Conservation (phyloP, 768 basidiomycete genomes). For the Russula olivacea region DNA sequence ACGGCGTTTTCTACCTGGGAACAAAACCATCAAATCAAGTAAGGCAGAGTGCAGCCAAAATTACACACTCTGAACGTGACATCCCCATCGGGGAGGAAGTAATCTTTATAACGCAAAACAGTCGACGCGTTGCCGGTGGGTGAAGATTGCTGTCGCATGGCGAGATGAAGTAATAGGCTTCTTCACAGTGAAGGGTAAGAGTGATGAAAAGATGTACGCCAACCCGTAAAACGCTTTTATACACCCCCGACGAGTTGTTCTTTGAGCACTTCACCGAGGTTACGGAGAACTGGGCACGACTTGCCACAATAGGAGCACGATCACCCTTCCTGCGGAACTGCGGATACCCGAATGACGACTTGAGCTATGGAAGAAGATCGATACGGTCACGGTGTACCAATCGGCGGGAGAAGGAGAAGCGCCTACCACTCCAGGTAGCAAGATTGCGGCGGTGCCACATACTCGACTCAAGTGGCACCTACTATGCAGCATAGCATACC, state of each 20-base stretch:
- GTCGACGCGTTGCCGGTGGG: rapidly evolving
- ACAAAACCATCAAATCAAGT: neutral
- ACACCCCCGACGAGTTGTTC: neutral
- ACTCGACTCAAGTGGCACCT: neutral
- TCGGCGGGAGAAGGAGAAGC: neutral
- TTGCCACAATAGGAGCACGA: neutral
- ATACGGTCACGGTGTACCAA: constrained; percentile 3
- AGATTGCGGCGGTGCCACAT: constrained; percentile 9
- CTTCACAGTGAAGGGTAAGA: neutral
- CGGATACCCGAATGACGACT: neutral
- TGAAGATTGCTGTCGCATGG: neutral
- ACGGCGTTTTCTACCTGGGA: constrained; percentile 49
- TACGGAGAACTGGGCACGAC: neutral
- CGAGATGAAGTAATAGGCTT: too few species aligned
- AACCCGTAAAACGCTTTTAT: neutral
- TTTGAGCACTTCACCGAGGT: too few species aligned
- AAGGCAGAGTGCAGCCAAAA: neutral
- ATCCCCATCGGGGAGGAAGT: neutral
- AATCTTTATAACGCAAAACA: neutral
- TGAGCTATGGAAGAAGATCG: neutral
- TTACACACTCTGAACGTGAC: neutral
- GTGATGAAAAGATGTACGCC: neutral
- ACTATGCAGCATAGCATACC: neutral
- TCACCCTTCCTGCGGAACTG: neutral
- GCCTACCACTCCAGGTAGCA: neutral